These are phyloP conservation scores for Zygoascus sp. DNA, from an alignment of 1,139 yeast species.

Conservation along the genomic window DNA sequence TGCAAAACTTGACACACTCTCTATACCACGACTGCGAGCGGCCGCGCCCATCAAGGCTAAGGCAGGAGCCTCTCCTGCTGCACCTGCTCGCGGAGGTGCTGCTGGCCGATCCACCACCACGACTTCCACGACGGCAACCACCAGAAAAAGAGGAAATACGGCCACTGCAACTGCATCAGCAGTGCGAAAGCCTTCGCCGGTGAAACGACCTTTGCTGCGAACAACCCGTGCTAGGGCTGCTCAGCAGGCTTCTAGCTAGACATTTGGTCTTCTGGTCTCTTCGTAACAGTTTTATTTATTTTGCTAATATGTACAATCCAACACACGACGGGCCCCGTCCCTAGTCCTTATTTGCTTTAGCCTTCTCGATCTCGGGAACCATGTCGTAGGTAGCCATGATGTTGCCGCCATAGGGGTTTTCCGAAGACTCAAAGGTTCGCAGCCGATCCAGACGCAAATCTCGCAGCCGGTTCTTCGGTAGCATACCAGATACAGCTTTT, in stretches of 20 bases:
- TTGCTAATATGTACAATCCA: slow-evolving; percentile 3
- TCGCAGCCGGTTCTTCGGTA: slow-evolving; percentile 85
- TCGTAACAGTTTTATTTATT: slow-evolving; percentile 1
- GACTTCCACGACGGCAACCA: neutral
- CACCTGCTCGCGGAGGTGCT: neutral
- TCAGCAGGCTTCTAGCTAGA: neutral
- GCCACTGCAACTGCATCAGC: slow-evolving; percentile 9
- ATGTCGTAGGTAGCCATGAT: slow-evolving; percentile 85
- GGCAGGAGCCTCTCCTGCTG: neutral
- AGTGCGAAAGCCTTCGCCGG: slow-evolving; percentile 11
- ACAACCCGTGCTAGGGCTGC: slow-evolving; percentile 6
- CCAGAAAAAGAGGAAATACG: neutral
- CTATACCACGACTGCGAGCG: slow-evolving; percentile 7
- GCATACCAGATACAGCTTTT: slow-evolving; percentile 92
- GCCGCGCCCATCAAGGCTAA: slow-evolving; percentile 1
- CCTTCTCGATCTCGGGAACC: slow-evolving; percentile 24
- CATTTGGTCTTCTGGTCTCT: neutral
- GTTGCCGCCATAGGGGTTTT: slow-evolving; percentile 80
- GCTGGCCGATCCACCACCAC: too few relatives aligned
- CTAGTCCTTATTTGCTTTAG: slow-evolving; percentile 8
- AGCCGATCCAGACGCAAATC: slow-evolving; percentile 75
- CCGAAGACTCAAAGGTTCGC: slow-evolving; percentile 82
- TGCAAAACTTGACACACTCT: neutral
- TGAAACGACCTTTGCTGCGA: slow-evolving; percentile 4
- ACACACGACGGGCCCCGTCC: neutral